These are phyloP conservation scores for Dioszegia crocea DNA, from an alignment of 768 basidiomycete species.

Conservation along the genomic window DNA sequence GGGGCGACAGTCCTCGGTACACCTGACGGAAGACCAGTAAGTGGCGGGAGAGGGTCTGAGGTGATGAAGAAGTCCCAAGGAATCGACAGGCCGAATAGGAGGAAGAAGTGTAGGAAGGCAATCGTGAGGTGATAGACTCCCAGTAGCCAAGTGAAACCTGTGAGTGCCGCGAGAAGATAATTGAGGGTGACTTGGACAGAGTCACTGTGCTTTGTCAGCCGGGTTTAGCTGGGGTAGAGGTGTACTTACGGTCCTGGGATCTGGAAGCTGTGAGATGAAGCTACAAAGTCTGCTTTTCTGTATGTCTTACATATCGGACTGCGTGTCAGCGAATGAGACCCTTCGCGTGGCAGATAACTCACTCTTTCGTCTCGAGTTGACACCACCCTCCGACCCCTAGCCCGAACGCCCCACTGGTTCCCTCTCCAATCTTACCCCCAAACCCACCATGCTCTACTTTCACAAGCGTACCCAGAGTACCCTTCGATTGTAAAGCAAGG, in stretches of 20 bases:
- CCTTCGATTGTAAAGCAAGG: conserved; percentile 8
- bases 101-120: conserved; percentile 36
- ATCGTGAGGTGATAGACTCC: conserved; percentile 18
- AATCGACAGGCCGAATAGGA: conserved; percentile 39
- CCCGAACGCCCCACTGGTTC: conserved; percentile 2
- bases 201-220: conserved; percentile 1
- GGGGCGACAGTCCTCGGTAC: neutral
- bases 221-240: neutral
- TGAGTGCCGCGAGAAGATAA: conserved; percentile 17
- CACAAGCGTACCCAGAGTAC: conserved; percentile 12
- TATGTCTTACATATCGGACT: conserved; percentile 16
- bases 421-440: conserved; percentile 9
- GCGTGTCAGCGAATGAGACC: neutral
- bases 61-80: conserved; percentile 16
- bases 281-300: conserved; percentile 15
- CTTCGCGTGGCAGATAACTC: neutral
- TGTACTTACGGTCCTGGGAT: neutral
- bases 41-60: conserved; percentile 59
- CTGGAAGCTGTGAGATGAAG: neutral
- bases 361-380: conserved; percentile 12
- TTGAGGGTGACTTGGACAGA: conserved; percentile 17
- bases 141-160: conserved; percentile 27
- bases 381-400: conserved; percentile 39
- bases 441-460: conserved; percentile 21
- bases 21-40: conserved; percentile 58